Evolutionary conservation across 352 stramenopile genomes (phyloP), one percentile per base, ranked within the genome.

Genomic region (Phytophthora tubulina): DNA sequence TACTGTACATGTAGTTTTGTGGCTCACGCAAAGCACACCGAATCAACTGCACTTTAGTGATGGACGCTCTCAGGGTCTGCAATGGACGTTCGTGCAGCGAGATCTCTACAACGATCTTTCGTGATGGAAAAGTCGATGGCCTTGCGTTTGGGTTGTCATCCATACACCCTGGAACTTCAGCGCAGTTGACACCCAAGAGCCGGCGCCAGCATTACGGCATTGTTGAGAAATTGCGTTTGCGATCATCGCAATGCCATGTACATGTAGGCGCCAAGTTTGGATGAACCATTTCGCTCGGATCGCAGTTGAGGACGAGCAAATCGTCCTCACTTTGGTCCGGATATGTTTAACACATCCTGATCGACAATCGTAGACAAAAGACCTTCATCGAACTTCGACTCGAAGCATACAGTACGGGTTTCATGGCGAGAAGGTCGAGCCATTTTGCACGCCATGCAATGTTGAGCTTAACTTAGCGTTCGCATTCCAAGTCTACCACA

Each of bases 41-140:
- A 27, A 27, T 27, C 21, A 27, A 27, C 21, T 21, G 21, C 21
- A 21, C 21, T 21, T 21, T 21, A 21, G 21, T 21, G 21, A 21
- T 21, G 21, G 21, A 21, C 21, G 21, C 21, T 21, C 21, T 21
- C 21, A 21, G 21, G 21, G 21, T 21, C 21, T 21, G 21, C 21
- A 21, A 21, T 21, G 21, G 21, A 49, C 33, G 35, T 27, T 63
- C 62, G 62, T 41, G 62, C 52, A 51, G 51, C 62, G 62, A 70
- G 52, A 70, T 63, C 30, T 15, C 15, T 15, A 11, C 10, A 32
- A 7, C 21, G 21, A 21, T 21, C 21, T 21, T 21, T 32, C 54
- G 35, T 46, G 32, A 54, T 54, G 42, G 21, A 54, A 63, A 54
- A 21, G 21, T 21, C 21, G 21, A 21, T 21, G 21, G 21, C 21